Percentiles rank a stretch among this genome's conserved stretches.
These are phyloP conservation scores for Saccharomycopsis amapae DNA, from an alignment of 805 yeast species.

Conservation along the genomic window DNA sequence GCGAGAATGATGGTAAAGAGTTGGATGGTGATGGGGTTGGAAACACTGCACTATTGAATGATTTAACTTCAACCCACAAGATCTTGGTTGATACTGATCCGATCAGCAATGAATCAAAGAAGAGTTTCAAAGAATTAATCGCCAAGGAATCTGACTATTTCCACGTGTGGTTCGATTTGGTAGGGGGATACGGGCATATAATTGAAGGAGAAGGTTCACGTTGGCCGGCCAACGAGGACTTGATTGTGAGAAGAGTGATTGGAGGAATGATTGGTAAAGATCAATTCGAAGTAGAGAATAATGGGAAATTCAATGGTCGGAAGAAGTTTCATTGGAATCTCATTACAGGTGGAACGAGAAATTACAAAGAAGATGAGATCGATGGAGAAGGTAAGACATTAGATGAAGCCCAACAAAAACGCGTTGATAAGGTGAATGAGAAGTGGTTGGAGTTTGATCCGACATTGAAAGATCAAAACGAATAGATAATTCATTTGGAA, in stretches of 20 bases:
- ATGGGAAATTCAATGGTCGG: constrained; percentile 1
- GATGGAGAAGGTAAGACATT: constrained; percentile 9
- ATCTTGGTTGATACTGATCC: constrained; percentile 34
- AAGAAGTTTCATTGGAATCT: constrained; percentile 24
- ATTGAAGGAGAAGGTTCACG: constrained; percentile 31
- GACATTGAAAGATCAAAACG: too few relatives aligned
- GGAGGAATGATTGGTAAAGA: constrained; percentile 40
- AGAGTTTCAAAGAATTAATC: constrained; percentile 30
- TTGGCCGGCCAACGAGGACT: constrained; percentile 41
- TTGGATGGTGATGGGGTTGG: not conserved
- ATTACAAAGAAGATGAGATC: constrained; percentile 8
- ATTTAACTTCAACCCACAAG: constrained; percentile 33
- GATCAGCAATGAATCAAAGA: constrained; percentile 24
- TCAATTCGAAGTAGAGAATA: constrained; percentile 29
- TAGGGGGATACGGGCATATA: constrained; percentile 47
- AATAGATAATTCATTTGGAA: too few relatives aligned
- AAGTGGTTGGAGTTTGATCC: constrained; percentile 12
- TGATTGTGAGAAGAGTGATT: constrained; percentile 38
- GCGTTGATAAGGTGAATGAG: constrained; percentile 2
- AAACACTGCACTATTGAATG: constrained; percentile 30
- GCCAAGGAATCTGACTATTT: constrained; percentile 44
- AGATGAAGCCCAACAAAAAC: not conserved
- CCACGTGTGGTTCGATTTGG: constrained; percentile 41
- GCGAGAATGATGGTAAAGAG: not conserved
- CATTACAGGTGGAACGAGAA: constrained; percentile 3